Percentiles rank a stretch among this genome's conserved stretches.
These are phyloP conservation scores for Neurospora sp. DNA, from an alignment of 2,329 filamentous ascomycete genomes.

Conservation along the genomic window DNA sequence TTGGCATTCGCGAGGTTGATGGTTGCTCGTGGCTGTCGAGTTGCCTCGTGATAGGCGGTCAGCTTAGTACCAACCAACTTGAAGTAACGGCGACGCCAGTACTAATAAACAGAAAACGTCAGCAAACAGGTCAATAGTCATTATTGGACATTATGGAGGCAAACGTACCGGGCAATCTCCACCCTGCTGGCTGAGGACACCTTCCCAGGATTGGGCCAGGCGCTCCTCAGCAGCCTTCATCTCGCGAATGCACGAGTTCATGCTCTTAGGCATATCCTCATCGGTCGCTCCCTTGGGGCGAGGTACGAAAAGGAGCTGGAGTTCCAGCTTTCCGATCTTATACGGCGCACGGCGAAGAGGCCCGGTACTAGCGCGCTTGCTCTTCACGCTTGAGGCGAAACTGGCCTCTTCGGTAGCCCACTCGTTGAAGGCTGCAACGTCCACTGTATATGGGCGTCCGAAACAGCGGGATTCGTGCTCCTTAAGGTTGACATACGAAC, in stretches of 20 bases:
- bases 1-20: conserved; percentile 93
- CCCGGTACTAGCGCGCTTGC: conserved; percentile 66
- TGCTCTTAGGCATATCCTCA: conserved; percentile 98
- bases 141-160: background rate
- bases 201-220: conserved; percentile 71
- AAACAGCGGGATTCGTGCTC: conserved; percentile 85
- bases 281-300: conserved; percentile 79
- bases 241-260: conserved; percentile 92
- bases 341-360: conserved; percentile 85
- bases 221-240: conserved; percentile 82
- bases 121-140: conserved; percentile 18
- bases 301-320: conserved; percentile 91
- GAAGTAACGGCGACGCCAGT: conserved; percentile 97
- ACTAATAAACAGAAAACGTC: conserved; percentile 43
- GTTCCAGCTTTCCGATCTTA: conserved; percentile 85
- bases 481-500: conserved; percentile 86
- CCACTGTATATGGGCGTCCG: conserved; percentile 76
- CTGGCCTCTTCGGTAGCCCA: conserved; percentile 84
- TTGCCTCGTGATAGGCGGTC: conserved; percentile 92
- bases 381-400: conserved; percentile 81
- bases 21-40: conserved; percentile 86
- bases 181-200: conserved; percentile 88
- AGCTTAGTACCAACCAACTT: conserved; percentile 84
- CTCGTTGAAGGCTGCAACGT: conserved; percentile 95
- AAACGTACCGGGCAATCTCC: conserved; percentile 85